A percentile compares a stretch with the other conserved stretches of the same genome.
phyloP scores from a whole-genome alignment of 768 basidiomycete species.

The Cyclocybe aegerita region DNA sequence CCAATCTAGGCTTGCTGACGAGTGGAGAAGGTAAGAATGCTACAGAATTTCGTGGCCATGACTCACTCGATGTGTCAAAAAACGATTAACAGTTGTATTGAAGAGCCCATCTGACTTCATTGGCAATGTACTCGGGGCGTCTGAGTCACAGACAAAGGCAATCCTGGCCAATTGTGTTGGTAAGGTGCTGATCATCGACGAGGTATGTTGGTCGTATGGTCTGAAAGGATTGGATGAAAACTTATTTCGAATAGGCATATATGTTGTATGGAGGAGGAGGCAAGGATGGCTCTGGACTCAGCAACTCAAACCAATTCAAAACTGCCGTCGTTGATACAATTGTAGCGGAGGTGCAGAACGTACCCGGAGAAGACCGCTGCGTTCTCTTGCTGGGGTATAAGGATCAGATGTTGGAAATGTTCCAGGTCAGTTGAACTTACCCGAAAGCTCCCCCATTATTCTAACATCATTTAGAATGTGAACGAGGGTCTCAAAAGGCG shows the following conservation, averaged over 20 bases:
- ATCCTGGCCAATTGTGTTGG: conserved; percentile 59
- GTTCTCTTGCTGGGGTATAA: conserved; percentile 67
- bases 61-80: too few relatives aligned
- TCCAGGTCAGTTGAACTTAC: conserved; percentile 45
- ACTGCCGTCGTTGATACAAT: conserved; percentile 74
- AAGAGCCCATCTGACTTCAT: conserved; percentile 73
- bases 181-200: conserved; percentile 72
- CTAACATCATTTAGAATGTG: conserved; percentile 48
- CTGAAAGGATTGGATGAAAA: neutral
- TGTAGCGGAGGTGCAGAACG: conserved; percentile 71
- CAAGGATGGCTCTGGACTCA: conserved; percentile 19
- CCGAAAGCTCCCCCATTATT: neutral
- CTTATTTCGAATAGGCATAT: conserved; percentile 48
- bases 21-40: conserved; percentile 63
- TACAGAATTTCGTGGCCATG: neutral
- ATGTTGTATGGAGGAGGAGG: conserved; percentile 57
- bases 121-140: conserved; percentile 56
- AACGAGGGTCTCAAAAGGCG: conserved; percentile 67
- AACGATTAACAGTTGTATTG: conserved; percentile 43
- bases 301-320: conserved; percentile 49
- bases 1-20: conserved; percentile 62
- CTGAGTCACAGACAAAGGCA: conserved; percentile 63
- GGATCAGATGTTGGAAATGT: conserved; percentile 69
- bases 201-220: conserved; percentile 35
- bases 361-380: conserved; percentile 68